Conservation (phyloP, 2,329 filamentous ascomycete species). For the Xylaria sp. region DNA sequence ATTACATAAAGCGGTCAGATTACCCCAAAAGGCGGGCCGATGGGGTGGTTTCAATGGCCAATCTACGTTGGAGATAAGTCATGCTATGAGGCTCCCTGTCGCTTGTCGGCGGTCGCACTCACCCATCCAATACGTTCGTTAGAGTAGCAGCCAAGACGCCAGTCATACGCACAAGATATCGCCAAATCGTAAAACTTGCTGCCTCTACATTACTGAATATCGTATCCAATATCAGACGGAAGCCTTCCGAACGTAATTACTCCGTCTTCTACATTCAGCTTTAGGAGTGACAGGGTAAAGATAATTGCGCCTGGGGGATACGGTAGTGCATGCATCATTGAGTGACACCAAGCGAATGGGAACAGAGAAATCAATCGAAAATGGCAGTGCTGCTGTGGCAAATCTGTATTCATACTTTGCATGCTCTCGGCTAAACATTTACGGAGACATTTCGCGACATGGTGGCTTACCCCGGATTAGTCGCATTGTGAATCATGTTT, state of each 20-base stretch:
- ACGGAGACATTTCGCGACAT: background rate
- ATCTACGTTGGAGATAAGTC: constrained; percentile 6
- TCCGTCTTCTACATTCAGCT: background rate
- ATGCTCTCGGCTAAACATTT: background rate
- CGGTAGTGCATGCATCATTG: background rate
- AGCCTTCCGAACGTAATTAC: background rate
- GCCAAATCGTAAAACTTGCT: background rate
- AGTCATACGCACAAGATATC: constrained; percentile 4
- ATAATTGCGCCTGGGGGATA: background rate
- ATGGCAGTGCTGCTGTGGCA: background rate
- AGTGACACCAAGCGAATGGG: background rate
- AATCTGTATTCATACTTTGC: background rate
- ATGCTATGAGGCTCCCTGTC: background rate
- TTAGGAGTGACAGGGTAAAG: background rate
- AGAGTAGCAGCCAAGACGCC: constrained; percentile 7
- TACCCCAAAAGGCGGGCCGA: constrained; percentile 38
- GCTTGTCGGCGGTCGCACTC: constrained; percentile 13
- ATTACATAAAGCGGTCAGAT: constrained; percentile 24
- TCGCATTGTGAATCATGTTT: background rate
- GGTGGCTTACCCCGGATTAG: background rate
- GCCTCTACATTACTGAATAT: background rate
- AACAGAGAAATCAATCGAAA: background rate
- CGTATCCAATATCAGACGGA: background rate
- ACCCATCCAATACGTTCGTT: constrained; percentile 11
- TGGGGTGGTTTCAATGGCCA: constrained; percentile 7